phyloP scores from a whole-genome alignment of 164 flowering plant species.

The Piper betle region DNA sequence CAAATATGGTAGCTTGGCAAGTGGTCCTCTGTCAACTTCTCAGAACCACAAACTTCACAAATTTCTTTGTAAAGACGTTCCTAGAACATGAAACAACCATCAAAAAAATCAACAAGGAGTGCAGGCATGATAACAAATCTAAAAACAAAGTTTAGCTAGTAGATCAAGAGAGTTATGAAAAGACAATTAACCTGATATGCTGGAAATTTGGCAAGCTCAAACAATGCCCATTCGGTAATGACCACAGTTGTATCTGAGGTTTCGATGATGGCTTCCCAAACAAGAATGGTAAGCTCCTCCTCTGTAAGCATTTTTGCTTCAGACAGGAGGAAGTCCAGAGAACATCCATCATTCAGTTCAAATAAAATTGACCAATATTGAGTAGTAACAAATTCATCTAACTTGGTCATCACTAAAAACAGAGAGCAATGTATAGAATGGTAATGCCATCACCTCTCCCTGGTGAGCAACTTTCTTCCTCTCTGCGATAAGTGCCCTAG shows the following conservation, averaged over 20 bases:
- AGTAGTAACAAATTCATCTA: too few relatives aligned
- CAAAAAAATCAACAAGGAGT: not conserved
- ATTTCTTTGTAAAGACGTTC: conserved; percentile 45
- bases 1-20: conserved; percentile 53
- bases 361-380: not conserved
- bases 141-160: not conserved
- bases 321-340: conserved; percentile 40
- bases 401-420: not conserved
- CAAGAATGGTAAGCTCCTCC: conserved; percentile 41
- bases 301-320: conserved; percentile 50
- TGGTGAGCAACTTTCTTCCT: conserved; percentile 36
- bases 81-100: conserved; percentile 16
- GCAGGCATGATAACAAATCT: not conserved
- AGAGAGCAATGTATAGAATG: not conserved
- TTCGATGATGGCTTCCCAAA: conserved; percentile 86
- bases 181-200: conserved; percentile 38
- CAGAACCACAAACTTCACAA: conserved; percentile 42
- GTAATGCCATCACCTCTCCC: conserved; percentile 34
- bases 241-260: conserved; percentile 71
- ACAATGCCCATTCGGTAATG: conserved; percentile 91
- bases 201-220: conserved; percentile 60
- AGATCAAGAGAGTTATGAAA: not conserved
- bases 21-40: conserved; percentile 53
- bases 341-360: conserved; percentile 41
- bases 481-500: conserved; percentile 49